A percentile compares a stretch with the other conserved stretches of the same genome.
Evolutionary conservation across 169 alveolate genomes (phyloP).

Genomic region (Miamiensis avidus): DNA sequence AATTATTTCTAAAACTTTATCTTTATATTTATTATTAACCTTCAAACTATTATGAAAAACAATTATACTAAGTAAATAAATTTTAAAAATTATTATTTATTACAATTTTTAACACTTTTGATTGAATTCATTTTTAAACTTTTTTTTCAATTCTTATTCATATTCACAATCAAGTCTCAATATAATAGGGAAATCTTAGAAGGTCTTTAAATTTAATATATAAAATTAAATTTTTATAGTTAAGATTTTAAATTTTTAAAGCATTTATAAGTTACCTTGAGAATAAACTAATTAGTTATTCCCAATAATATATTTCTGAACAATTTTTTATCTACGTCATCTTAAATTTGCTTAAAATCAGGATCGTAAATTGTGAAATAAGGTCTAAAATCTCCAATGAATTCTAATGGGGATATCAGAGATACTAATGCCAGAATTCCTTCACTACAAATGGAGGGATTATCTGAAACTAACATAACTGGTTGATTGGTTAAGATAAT

Average conservation of each 20-base stretch:
- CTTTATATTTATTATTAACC: not conserved
- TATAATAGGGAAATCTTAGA: constrained; percentile 37
- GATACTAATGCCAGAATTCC: constrained; percentile 48
- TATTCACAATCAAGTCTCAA: constrained; percentile 35
- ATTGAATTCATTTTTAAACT: not conserved
- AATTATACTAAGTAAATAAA: not conserved
- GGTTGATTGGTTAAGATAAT: constrained; percentile 58
- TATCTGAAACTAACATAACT: constrained; percentile 51
- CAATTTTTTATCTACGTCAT: constrained; percentile 39
- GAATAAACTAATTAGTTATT: constrained; percentile 55
- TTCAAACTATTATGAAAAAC: not conserved
- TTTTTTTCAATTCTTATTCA: not conserved
- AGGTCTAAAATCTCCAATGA: constrained; percentile 58
- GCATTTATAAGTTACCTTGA: constrained; percentile 16
- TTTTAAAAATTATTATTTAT: not conserved
- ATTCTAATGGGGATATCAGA: constrained; percentile 54
- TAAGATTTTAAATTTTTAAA: too few relatives aligned
- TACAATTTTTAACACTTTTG: not conserved
- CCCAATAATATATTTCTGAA: constrained; percentile 55
- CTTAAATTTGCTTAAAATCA: constrained; percentile 41
- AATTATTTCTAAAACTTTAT: constrained; percentile 1
- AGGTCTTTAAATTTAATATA: constrained; percentile 13
- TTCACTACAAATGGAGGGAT: constrained; percentile 58
- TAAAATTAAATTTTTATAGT: not conserved
- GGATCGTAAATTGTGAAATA: constrained; percentile 61